Base-by-base conservation (phyloP, 2,329 filamentous ascomycete species). In the Colletotrichum graminicola region DNA sequence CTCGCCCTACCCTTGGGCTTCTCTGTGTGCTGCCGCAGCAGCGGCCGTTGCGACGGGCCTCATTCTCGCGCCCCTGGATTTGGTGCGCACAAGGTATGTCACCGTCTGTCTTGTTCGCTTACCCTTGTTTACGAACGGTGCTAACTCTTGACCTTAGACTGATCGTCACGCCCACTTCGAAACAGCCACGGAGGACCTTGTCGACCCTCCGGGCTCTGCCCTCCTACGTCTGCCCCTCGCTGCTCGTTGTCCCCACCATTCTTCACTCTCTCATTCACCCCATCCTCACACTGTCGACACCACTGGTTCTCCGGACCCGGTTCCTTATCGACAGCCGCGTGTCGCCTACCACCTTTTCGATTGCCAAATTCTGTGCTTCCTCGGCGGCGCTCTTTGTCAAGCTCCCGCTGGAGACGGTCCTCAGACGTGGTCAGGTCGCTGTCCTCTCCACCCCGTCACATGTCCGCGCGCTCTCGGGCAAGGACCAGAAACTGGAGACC, bases 351-450 rank as follows among this genome's bases (percentile, higher is more conserved):
- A 89, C 93, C 18, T 98, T 97, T 85, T 94, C 92, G 26, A 79
- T 97, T 56, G 90, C 91, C 77, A 93, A 93, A 64, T 97, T 98
- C 82, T 86, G 93, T 75, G 90, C 93, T 18, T 94, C 93, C 2
- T 91, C 91, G 0, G 86, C 90, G 2, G 95, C 97, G 60, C 88
- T 98, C 41, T 93, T 96, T 76, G 82, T 97, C 75, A 95, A 95
- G 77, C 89, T 98, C 16, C 96, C 96, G 0, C 85, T 98, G 5
- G 96, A 99, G 82, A 98, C 95, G 0, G 93, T 97, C 21, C 87
- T 98, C 10, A 91, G 96, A 59, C 90, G 96, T 71, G 95, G 94
- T 6, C 96, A 99, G 81, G 92, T 96, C 71, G 86, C 91, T 1
- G 90, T 94, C 1, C 86, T 94, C 56, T 86, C 87, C 21, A 86